Conservation (phyloP, 2,329 filamentous ascomycete genomes). For the Ramularia collo-cygni region DNA sequence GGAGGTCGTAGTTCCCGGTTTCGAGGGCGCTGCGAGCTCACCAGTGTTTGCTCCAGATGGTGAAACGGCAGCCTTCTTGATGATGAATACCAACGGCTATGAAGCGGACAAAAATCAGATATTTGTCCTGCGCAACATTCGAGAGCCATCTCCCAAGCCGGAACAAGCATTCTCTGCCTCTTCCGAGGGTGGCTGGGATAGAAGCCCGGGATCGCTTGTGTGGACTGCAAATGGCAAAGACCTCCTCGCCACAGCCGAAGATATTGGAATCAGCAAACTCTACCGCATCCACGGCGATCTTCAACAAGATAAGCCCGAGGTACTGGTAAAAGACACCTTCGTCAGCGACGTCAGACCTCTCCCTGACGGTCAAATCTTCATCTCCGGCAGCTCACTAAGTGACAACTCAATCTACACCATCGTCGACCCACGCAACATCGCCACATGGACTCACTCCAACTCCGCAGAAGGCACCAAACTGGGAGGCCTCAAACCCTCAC, state of each 20-base stretch:
- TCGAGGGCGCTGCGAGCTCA: slow-evolving; percentile 55
- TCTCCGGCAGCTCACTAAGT: slow-evolving; percentile 61
- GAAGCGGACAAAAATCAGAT: slow-evolving; percentile 72
- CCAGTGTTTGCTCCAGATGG: slow-evolving; percentile 72
- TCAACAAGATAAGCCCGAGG: slow-evolving; percentile 41
- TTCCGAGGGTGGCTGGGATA: slow-evolving; percentile 40
- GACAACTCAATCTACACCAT: slow-evolving; percentile 66
- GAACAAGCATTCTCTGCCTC: slow-evolving; percentile 4
- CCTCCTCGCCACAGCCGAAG: slow-evolving; percentile 69
- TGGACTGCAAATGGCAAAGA: slow-evolving; percentile 51
- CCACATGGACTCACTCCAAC: slow-evolving; percentile 42
- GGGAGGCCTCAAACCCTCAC: slow-evolving; percentile 53
- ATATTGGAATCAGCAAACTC: slow-evolving; percentile 55
- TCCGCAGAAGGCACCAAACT: slow-evolving; percentile 60
- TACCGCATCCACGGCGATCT: too few species aligned
- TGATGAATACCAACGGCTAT: slow-evolving; percentile 71
- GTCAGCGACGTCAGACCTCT: slow-evolving; percentile 50
- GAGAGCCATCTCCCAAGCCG: neutral
- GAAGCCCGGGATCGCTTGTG: slow-evolving; percentile 44
- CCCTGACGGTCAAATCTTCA: slow-evolving; percentile 48
- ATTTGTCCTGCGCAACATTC: slow-evolving; percentile 53
- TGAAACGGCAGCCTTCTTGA: slow-evolving; percentile 64
- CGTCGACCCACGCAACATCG: slow-evolving; percentile 39
- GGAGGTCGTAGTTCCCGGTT: slow-evolving; percentile 52
- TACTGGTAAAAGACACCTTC: slow-evolving; percentile 49